Percentiles rank a stretch among this genome's conserved stretches.
Evolutionary conservation across 2,329 filamentous ascomycete genomes (phyloP).

Genomic region (Penicillium sp.): DNA sequence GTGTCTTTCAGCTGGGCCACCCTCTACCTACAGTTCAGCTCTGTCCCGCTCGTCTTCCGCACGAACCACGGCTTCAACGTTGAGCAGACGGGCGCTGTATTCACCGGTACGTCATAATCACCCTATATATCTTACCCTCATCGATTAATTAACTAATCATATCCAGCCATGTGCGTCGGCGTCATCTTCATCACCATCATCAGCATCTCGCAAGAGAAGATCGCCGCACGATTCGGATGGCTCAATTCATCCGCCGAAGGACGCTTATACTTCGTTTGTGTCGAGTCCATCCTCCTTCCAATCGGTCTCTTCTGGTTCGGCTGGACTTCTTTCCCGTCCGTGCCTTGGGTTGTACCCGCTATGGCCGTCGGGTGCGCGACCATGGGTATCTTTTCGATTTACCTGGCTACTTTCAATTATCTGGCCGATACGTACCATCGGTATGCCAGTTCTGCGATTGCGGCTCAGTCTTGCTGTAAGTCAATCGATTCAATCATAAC

Average conservation of each 20-base stretch:
- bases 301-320: slow-evolving; percentile 82
- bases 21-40: slow-evolving; percentile 82
- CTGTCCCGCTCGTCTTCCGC: slow-evolving; percentile 78
- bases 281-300: slow-evolving; percentile 76
- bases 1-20: slow-evolving; percentile 88
- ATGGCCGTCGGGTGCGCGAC: slow-evolving; percentile 76
- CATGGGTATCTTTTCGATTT: slow-evolving; percentile 85
- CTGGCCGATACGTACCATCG: slow-evolving; percentile 85
- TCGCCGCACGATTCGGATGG: slow-evolving; percentile 60
- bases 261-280: slow-evolving; percentile 81
- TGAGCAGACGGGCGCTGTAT: slow-evolving; percentile 73
- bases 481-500: background rate
- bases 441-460: slow-evolving; percentile 84
- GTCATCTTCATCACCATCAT: slow-evolving; percentile 69
- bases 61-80: slow-evolving; percentile 71
- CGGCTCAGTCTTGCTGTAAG: slow-evolving; percentile 79
- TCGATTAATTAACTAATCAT: slow-evolving; percentile 7
- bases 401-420: slow-evolving; percentile 91
- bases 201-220: slow-evolving; percentile 74
- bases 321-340: slow-evolving; percentile 66
- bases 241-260: slow-evolving; percentile 68
- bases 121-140: background rate
- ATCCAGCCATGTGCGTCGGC: slow-evolving; percentile 70
- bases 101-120: slow-evolving; percentile 54
- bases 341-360: slow-evolving; percentile 75